Evolutionary conservation across 495 filamentous ascomycete genomes (phyloP), one percentile per base, ranked within the genome.

Genomic region (Bacidia rubella): DNA sequence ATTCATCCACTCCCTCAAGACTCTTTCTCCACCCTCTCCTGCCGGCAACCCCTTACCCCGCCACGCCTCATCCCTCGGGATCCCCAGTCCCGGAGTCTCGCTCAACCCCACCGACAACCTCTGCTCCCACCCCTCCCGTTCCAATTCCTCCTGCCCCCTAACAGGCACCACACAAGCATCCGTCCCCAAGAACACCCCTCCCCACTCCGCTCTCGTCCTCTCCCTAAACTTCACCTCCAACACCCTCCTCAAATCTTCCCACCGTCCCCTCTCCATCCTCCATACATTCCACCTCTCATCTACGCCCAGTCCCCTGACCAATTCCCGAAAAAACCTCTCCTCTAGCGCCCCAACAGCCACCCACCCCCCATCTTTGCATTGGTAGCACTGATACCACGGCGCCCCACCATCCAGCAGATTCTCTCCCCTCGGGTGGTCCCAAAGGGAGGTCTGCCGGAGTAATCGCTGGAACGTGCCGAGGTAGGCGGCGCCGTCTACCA

Each of bases 161-260:
- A 97, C 85, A 1, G 90, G 89, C 20, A 88, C 90, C 52, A 85
- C 87, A 65, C 90, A 97, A 9, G 90, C 89, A 71, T 97, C 90
- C 0, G 80, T 90, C 17, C 84, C 85, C 59, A 92, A 84, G 64
- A 95, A 97, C 2, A 93, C 65, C 4, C 49, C 58, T 66, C 94
- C 90, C 90, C 90, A 97, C 64, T 94, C 85, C 0, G 59, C 61
- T 21, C 90, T 73, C 11, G 83, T 86, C 67, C 83, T 93, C 50
- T 73, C 67, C 66, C 75, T 79, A 63, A 97, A 95, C 1, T 64
- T 68, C 17, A 61, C 61, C 26, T 76, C 73, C 61, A 94, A 86
- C 2, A 76, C 54, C 11, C 69, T 64, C 51, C 70, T 72, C 51
- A 94, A 65, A 39, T 66, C 73, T 0, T 74, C 69, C 90, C 87